Evolutionary conservation across 75 land plant species (phyloP).

Genomic region (Isoetes taiwanensis): DNA sequence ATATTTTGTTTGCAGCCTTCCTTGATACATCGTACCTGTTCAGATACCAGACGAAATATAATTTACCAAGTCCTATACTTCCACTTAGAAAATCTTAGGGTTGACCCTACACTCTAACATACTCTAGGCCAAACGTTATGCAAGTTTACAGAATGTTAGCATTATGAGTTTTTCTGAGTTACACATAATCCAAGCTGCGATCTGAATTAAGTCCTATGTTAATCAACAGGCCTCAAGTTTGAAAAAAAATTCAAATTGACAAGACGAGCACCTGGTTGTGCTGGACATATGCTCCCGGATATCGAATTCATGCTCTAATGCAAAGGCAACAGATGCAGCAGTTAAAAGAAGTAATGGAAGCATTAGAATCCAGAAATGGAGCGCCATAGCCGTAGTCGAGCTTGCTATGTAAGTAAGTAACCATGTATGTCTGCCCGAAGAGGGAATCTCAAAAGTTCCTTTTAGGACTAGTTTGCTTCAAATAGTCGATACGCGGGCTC

Average conservation of each 20-base stretch:
- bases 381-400: too few species aligned
- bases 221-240: not conserved
- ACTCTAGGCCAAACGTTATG: not conserved
- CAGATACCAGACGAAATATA: not conserved
- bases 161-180: not conserved
- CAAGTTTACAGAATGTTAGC: not conserved
- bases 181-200: not conserved
- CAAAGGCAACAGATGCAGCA: not conserved
- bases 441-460: too few species aligned
- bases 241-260: not conserved
- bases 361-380: not conserved
- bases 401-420: too few species aligned
- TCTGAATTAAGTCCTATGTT: not conserved
- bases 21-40: conserved; percentile 16
- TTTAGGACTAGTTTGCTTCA: too few species aligned
- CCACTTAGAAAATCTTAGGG: not conserved
- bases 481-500: too few species aligned
- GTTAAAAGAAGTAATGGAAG: not conserved
- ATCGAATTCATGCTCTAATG: conserved; percentile 9
- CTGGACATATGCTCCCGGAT: conserved; percentile 14
- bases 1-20: not conserved
- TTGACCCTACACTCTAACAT: not conserved
- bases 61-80: not conserved
- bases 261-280: conserved; percentile 11
- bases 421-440: too few species aligned